These are phyloP conservation scores for Pichia deserticola DNA, from an alignment of 805 yeast species.

Conservation along the genomic window DNA sequence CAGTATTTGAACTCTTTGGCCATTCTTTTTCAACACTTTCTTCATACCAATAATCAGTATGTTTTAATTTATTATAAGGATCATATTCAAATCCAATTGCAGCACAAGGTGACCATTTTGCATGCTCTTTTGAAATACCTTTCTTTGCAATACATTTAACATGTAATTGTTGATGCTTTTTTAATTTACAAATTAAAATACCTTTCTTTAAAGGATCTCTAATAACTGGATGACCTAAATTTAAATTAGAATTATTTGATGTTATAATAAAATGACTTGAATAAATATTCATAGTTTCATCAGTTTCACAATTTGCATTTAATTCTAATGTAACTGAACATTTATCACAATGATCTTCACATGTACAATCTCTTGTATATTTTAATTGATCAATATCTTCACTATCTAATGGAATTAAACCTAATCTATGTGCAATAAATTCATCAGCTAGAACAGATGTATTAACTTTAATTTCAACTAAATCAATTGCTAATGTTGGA, in stretches of 20 bases:
- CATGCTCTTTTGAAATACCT: constrained; percentile 96
- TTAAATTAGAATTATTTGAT: constrained; percentile 23
- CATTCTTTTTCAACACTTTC: constrained; percentile 83
- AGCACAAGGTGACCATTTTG: constrained; percentile 96
- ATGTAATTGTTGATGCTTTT: constrained; percentile 86
- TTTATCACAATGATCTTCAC: constrained; percentile 94
- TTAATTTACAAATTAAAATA: constrained; percentile 81
- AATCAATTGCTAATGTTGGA: constrained; percentile 93
- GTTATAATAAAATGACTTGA: constrained; percentile 64
- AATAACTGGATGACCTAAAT: constrained; percentile 79
- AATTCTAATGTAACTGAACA: constrained; percentile 85
- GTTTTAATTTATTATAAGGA: constrained; percentile 97
- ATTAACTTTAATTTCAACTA: constrained; percentile 88
- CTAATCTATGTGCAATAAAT: constrained; percentile 88
- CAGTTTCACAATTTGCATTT: constrained; percentile 81
- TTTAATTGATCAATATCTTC: constrained; percentile 76
- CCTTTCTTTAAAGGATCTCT: constrained; percentile 74
- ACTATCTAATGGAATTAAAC: constrained; percentile 82
- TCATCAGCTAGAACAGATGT: constrained; percentile 96
- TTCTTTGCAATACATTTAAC: constrained; percentile 93
- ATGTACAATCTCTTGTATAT: constrained; percentile 92
- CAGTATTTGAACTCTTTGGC: constrained; percentile 85
- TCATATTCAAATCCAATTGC: constrained; percentile 96
- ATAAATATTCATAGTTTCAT: constrained; percentile 82
- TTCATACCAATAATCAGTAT: constrained; percentile 96